Conservation (phyloP, 179 eudicot species). For the Kewa caespitosa region DNA sequence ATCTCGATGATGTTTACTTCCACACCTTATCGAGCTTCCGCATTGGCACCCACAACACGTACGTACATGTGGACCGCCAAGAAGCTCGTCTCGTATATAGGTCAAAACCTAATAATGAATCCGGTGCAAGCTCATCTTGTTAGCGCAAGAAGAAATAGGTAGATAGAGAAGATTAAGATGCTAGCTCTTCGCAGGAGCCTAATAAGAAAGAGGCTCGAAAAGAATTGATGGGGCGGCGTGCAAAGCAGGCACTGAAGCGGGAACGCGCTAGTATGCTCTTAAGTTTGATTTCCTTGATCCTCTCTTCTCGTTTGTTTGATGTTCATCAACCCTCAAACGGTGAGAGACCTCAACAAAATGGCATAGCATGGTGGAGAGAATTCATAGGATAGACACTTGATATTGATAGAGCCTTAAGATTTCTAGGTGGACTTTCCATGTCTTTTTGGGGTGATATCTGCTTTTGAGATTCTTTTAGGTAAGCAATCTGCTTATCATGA, state of each 20-base stretch:
- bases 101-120: constrained; percentile 37
- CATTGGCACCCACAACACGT: constrained; percentile 83
- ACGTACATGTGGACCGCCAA: constrained; percentile 59
- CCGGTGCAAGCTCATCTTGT: constrained; percentile 61
- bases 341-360: no score
- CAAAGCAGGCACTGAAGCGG: constrained; percentile 86
- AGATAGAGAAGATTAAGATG: constrained; percentile 33
- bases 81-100: constrained; percentile 61
- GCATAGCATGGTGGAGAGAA: no score
- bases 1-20: constrained; percentile 57
- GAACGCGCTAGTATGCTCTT: no score
- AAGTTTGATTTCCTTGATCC: no score
- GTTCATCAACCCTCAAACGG: no score
- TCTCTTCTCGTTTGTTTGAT: no score
- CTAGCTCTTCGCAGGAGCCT: constrained; percentile 56
- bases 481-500: no score
- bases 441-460: no score
- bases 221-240: constrained; percentile 71
- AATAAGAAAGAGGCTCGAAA: constrained; percentile 54
- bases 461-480: no score
- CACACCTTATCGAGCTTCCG: constrained; percentile 53
- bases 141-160: constrained; percentile 61
- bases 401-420: no score
- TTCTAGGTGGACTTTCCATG: no score
- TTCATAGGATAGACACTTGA: no score